These are phyloP conservation scores for Davidsoniella neocaledoniae DNA, from an alignment of 2,329 filamentous ascomycete genomes.

Conservation along the genomic window DNA sequence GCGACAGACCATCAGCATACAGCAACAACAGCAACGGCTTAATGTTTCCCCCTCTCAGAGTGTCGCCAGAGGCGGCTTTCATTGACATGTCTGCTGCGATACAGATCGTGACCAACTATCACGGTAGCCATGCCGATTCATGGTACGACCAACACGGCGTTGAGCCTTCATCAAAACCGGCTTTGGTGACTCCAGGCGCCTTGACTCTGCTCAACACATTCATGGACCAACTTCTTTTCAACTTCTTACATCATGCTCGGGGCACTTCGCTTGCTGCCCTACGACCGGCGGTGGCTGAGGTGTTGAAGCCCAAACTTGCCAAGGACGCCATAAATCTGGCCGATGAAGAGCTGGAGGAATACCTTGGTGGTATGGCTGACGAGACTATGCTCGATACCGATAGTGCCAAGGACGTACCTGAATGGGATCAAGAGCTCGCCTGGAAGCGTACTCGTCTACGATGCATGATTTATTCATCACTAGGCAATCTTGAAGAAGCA, in stretches of 20 bases:
- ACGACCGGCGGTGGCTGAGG: constrained; percentile 67
- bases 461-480: constrained; percentile 95
- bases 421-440: constrained; percentile 76
- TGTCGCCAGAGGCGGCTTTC: constrained; percentile 68
- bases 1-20: constrained; percentile 49
- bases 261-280: constrained; percentile 62
- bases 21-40: constrained; percentile 38
- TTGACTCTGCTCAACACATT: constrained; percentile 76
- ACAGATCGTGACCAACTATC: constrained; percentile 79
- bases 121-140: constrained; percentile 55
- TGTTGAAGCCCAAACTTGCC: constrained; percentile 78
- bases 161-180: constrained; percentile 48
- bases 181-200: constrained; percentile 55
- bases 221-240: constrained; percentile 83
- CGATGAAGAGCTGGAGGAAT: constrained; percentile 75
- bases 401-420: constrained; percentile 24
- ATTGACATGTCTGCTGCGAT: constrained; percentile 78
- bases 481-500: constrained; percentile 95
- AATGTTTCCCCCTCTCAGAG: constrained; percentile 46
- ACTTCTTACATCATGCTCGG: constrained; percentile 64
- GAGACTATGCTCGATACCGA: constrained; percentile 48
- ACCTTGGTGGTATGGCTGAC: constrained; percentile 62
- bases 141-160: constrained; percentile 54
- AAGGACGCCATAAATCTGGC: constrained; percentile 68
- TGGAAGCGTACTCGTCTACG: constrained; percentile 88